Base-by-base conservation (phyloP, 1,284 basidiomycete species). In the Boletus coffeatus region DNA sequence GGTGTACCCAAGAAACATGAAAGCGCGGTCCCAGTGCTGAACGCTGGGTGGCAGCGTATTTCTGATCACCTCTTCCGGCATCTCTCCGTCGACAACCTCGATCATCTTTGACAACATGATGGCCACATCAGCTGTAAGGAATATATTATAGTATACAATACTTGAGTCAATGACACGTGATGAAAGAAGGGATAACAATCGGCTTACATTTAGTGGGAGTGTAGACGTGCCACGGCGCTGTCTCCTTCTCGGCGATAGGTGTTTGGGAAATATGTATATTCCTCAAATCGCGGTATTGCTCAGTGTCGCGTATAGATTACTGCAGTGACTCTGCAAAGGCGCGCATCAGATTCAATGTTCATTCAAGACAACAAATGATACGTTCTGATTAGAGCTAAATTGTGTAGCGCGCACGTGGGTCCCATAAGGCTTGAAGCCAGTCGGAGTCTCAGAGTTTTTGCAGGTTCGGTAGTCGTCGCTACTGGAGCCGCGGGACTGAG, bases 41-140 rank as follows among this genome's bases (percentile, higher is more conserved):
- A 55, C 6, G 16, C 10, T 16, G 9, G 52, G 52, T 10, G 29
- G 29, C 4, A 55, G 9, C 29, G 60, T 7, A 5, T 66, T 67
- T 3, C 63, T 64, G 3, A 66, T 53, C 3, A 63, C 63, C 50
- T 67, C 65, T 2, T 32, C 29, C 16, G 56, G 63, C 3, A 66
- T 14, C 18, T 70, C 70, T 25, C 57, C 69, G 10, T 72, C 70
- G 18, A 72, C 41, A 0, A 63, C 59, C 18, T 61, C 60, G 58
- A 72, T 66, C 67, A 74, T 62, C 46, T 66, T 73, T 25, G 69
- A 65, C 1, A 74, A 55, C 64, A 66, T 66, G 8, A 57, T 48
- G 13, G 61, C 36, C 34, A 72, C 64, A 18, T 72, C 67, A 1
- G 48, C 73, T 72, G 34, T 29, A 29, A 25, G n/a, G 16, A 43